Percentiles rank a stretch among this genome's conserved stretches.
Evolutionary conservation across 495 filamentous ascomycete species (phyloP).

Genomic region (Podospora appendiculata): DNA sequence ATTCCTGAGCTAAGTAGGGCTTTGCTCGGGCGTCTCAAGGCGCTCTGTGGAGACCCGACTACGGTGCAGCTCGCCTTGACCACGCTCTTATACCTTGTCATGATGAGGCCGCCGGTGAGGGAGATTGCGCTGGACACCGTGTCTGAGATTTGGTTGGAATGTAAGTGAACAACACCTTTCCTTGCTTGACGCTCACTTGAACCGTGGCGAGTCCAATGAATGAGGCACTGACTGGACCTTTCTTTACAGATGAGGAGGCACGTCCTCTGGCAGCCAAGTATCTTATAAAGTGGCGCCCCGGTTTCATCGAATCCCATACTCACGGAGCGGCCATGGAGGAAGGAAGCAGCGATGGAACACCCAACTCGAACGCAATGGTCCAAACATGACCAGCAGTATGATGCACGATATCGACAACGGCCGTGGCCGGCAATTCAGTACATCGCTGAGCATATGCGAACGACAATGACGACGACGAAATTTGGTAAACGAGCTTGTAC

Average conservation of each 20-base stretch:
- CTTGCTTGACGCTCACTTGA: not conserved
- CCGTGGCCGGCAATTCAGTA: too few species aligned
- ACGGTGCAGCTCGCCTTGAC: constrained; percentile 42
- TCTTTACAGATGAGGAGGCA: constrained; percentile 35
- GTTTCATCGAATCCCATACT: constrained; percentile 35
- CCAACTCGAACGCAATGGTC: not conserved
- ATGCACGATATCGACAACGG: too few species aligned
- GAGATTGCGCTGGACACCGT: constrained; percentile 75
- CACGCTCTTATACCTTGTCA: constrained; percentile 61
- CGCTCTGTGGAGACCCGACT: constrained; percentile 82
- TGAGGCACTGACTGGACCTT: not conserved
- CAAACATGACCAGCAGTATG: too few species aligned
- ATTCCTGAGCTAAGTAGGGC: constrained; percentile 68
- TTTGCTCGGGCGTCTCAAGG: constrained; percentile 67
- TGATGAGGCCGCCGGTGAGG: constrained; percentile 77
- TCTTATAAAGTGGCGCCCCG: constrained; percentile 44
- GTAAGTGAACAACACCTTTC: constrained; percentile 36
- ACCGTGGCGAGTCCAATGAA: too few species aligned
- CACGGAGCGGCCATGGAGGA: not conserved
- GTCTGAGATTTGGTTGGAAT: constrained; percentile 78
- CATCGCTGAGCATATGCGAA: too few species aligned
- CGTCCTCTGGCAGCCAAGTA: constrained; percentile 47
- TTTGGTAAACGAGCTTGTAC: too few species aligned
- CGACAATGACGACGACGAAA: too few species aligned
- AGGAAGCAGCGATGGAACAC: not conserved